Base-by-base conservation (phyloP, 2,329 filamentous ascomycete species). In the Aureobasidium pullulans region DNA sequence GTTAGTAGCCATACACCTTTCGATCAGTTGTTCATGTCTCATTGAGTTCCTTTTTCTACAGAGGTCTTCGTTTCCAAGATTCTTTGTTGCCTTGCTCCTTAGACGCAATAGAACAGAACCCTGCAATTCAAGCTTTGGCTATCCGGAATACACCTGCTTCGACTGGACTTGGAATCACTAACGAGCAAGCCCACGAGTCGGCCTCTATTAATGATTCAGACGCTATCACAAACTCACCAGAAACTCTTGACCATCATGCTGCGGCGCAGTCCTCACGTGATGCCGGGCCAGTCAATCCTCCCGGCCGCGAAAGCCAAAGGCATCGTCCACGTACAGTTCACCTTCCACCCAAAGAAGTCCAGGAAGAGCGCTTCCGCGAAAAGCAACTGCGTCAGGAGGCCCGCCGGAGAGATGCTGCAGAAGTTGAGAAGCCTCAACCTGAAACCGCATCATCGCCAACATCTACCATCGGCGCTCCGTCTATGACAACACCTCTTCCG, bases 401-500 rank as follows among this genome's bases (percentile, higher is more conserved):
- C 37, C 67, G 68, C 47, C 67, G 73, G 59, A 72, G 67, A 57
- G 70, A 54, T 32, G 50, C 42, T 40, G 47, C 19, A 15, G 59
- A 59, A 16, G 15, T 13, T 19, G 52, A 49, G 6, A 39, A 9
- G 15, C 16, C 34, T 16, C 16, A 48, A 11, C 39, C 36, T 15
- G 59, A 63, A 36, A 29, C 46, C 9, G 71, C 73, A 7, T 79
- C 78, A 10, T 80, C 76, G 11, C 82, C 82, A 28, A 81, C 77
- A 8, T 93, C 89, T 6, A 91, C 87, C 1, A 75, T 83, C 58
- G 84, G 79, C 34, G 81, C 85, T 1, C 85, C 86, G 66, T 91
- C 88, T 44, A 85, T 85, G 58, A 84, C 86, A 23, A 94, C 89
- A 0, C 87, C 89, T 1, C 82, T 81, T 37, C 79, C 85, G 40